A percentile compares a stretch with the other conserved stretches of the same genome.
Conservation (phyloP, 2,329 filamentous ascomycete genomes). For the Magnaporthales sp. region DNA sequence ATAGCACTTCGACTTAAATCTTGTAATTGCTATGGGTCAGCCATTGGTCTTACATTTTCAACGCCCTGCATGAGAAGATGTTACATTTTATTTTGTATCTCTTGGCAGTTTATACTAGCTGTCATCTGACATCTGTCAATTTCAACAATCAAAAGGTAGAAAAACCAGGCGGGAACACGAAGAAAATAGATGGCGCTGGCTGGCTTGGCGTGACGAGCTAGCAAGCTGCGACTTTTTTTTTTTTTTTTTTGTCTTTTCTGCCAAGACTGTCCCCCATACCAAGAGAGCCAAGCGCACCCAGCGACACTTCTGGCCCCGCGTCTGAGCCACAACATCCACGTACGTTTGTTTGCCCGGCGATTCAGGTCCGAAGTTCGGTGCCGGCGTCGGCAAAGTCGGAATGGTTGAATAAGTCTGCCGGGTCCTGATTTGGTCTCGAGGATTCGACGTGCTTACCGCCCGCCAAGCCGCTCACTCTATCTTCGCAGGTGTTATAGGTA, state of each 20-base stretch:
- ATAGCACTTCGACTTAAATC: background rate
- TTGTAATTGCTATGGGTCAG: background rate
- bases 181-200: background rate
- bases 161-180: too few species aligned
- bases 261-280: background rate
- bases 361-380: background rate
- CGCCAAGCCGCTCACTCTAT: background rate
- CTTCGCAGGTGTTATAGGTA: background rate
- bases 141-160: background rate
- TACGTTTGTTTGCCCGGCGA: background rate
- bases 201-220: background rate
- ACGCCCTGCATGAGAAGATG: background rate
- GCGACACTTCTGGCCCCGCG: background rate
- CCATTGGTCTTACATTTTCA: background rate
- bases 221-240: background rate
- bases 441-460: background rate
- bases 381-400: background rate
- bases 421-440: background rate
- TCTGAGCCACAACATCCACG: background rate
- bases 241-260: too few species aligned
- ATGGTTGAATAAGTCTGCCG: background rate
- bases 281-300: background rate
- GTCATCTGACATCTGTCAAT: background rate
- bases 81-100: background rate
- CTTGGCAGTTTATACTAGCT: background rate